Conservation (phyloP, 2,329 filamentous ascomycete species). For the Sporothrix variecibatus region DNA sequence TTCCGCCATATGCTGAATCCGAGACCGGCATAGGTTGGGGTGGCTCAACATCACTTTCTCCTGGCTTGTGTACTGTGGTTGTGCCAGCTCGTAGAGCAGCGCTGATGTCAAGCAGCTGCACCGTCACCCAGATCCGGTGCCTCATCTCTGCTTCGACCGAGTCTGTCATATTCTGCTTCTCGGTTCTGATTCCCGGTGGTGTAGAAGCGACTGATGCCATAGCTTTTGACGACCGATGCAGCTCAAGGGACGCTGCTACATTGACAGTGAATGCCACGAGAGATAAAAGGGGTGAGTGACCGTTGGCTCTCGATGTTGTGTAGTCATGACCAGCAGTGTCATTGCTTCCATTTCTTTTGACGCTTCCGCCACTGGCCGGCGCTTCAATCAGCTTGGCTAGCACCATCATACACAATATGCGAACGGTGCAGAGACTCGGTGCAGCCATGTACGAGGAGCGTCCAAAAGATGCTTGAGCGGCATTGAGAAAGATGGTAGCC, state of each 20-base stretch:
- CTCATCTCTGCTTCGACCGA: conserved; percentile 33
- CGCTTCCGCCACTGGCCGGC: conserved; percentile 29
- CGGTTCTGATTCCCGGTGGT: too few relatives aligned
- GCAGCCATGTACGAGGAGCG: conserved; percentile 31
- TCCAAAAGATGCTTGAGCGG: conserved; percentile 34
- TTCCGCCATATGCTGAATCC: neutral
- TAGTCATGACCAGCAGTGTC: neutral
- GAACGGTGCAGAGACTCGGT: conserved; percentile 33
- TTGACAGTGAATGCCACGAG: conserved; percentile 33
- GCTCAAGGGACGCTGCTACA: conserved; percentile 33
- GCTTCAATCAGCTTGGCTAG: conserved; percentile 34
- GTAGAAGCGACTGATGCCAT: neutral
- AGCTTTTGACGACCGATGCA: conserved; percentile 29
- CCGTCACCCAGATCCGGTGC: conserved; percentile 33
- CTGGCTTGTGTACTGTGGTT: conserved; percentile 24
- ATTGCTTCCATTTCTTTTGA: neutral
- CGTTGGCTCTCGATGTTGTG: neutral
- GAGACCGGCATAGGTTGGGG: conserved; percentile 23
- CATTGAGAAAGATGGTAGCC: conserved; percentile 33
- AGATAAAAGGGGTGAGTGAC: conserved; percentile 29
- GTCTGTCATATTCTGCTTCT: neutral
- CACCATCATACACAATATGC: conserved; percentile 35
- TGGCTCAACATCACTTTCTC: conserved; percentile 31
- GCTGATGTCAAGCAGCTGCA: conserved; percentile 36
- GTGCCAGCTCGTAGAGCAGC: conserved; percentile 35